Base-by-base conservation (phyloP, 768 basidiomycete species). In the Mrakia hoshinonis region DNA sequence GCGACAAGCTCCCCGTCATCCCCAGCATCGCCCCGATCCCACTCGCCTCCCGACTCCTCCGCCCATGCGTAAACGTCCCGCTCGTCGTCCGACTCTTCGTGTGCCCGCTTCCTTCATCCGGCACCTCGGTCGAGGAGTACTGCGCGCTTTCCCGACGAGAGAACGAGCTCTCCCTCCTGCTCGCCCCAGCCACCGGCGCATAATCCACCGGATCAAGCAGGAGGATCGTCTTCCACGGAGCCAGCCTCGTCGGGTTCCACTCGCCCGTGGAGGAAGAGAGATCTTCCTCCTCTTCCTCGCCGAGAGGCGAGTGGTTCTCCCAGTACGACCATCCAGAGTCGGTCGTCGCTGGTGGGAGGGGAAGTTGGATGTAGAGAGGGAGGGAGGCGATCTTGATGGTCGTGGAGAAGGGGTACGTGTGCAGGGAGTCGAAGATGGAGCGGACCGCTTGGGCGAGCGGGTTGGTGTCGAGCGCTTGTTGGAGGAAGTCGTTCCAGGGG, bases 211-310 rank as follows among this genome's bases (percentile, higher is more conserved):
- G 81, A 66, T 91, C 88, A 20, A 95, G 77, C 20, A 92, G 83
- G 7, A 98, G 80, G 20, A 98, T 78, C 26, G 91, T 89, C 77
- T 96, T 96, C 95, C 95, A 98, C 6, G 95, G 94, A 20, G 86
- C 83, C 29, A 97, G 39, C 12, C 68, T 39, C 18, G 66, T 67
- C 36, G 66, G 38, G 51, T 38, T 67, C 24, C 38, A 36, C 5
- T 67, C 66, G 12, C 51, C 49, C 22, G 34, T 67, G 36, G 52
- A 52, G 36, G 54, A 26, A 5, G 54, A 24, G 39, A 48, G 39
- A 20, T 62, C 60, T 4, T 69, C 68, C 49, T 55, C 48, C 9
- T 62, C 60, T 24, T 58, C 68, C 29, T 69, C 68, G 20, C 60
- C 60, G 34, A 69, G 15, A n/a, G 68, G 49, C 4, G 51, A 52